A percentile compares a stretch with the other conserved stretches of the same genome.
Evolutionary conservation across 2,329 filamentous ascomycete species (phyloP).

Genomic region (Botrytis galanthina): DNA sequence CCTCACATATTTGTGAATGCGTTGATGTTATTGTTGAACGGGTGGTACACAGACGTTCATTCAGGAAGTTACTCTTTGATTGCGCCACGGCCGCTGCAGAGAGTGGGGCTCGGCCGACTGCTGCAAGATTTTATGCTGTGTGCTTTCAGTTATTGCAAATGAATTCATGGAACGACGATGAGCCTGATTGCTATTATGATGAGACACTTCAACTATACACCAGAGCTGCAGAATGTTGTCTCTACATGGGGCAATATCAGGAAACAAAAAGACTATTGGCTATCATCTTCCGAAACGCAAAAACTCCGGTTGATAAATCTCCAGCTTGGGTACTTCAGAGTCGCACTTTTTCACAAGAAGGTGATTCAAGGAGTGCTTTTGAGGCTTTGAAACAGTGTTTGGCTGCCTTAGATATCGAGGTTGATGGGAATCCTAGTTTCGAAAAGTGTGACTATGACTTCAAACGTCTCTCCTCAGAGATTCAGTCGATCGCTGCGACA

Average conservation of each 20-base stretch:
- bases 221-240: slow-evolving; percentile 76
- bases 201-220: slow-evolving; percentile 81
- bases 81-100: slow-evolving; percentile 77
- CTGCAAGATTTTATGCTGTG: slow-evolving; percentile 75
- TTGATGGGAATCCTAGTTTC: slow-evolving; percentile 66
- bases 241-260: slow-evolving; percentile 70
- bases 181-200: slow-evolving; percentile 74
- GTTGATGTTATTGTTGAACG: slow-evolving; percentile 69
- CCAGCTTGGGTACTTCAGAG: slow-evolving; percentile 82
- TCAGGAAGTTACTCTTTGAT: slow-evolving; percentile 69
- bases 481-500: slow-evolving; percentile 55
- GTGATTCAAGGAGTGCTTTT: slow-evolving; percentile 69
- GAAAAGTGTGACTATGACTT: slow-evolving; percentile 78
- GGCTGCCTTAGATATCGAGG: slow-evolving; percentile 62
- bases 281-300: slow-evolving; percentile 68
- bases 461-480: slow-evolving; percentile 56
- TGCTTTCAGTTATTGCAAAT: slow-evolving; percentile 78
- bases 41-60: slow-evolving; percentile 60
- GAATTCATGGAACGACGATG: slow-evolving; percentile 69
- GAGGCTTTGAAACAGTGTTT: slow-evolving; percentile 69
- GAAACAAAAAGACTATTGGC: slow-evolving; percentile 67
- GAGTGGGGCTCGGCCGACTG: slow-evolving; percentile 78
- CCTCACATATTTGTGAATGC: slow-evolving; percentile 77
- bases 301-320: slow-evolving; percentile 73
- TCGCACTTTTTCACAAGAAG: slow-evolving; percentile 71